Base-by-base conservation (phyloP, 1,139 yeast species). In the Martiniozyma asiatica region DNA sequence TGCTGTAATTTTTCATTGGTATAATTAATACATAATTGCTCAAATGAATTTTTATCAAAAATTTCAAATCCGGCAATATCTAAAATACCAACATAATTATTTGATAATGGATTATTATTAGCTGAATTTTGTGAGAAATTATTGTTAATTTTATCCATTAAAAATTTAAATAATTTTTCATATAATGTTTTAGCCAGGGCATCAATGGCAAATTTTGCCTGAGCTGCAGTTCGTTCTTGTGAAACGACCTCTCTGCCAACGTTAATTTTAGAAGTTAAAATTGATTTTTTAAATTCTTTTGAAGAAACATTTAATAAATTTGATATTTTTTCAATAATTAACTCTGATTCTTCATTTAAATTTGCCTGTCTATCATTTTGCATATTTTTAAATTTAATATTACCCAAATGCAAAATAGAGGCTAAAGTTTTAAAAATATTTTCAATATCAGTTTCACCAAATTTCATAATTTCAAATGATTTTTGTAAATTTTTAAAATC, bases 51-150 rank as follows among this genome's bases (percentile, higher is more conserved):
- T 37, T 69, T 68, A 35, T 82, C 76, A 51, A 92, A 92, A 36
- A 89, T 89, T 57, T 92, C 99, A 56, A 89, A 92, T 6, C 98
- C 99, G 0, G 97, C 97, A 46, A 89, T 92, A 61, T 89, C 99
- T 36, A 89, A 61, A 3, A 92, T 92, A 2, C 99, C 98, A 44
- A 89, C 84, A 43, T 78, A 87, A 35, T 78, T 73, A 20, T 42
- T 35, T n/a, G 28, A 14, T 13, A 51, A 52, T 13, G 30, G 33
- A 6, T 24, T 20, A 11, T 29, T 28, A 5, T 20, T 30, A 25
- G 17, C 16, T 24, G 37, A 20, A 2, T 40, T 29, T 3, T 29
- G 24, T 11, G 36, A 39, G 27, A 87, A 63, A 33, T 73, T 78
- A n/a, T 62, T 62, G 50, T 92, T 92, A 45, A 92, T 81, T 32